Conservation (phyloP, 2,329 filamentous ascomycete species). For the Pseudocercospora fuligena region DNA sequence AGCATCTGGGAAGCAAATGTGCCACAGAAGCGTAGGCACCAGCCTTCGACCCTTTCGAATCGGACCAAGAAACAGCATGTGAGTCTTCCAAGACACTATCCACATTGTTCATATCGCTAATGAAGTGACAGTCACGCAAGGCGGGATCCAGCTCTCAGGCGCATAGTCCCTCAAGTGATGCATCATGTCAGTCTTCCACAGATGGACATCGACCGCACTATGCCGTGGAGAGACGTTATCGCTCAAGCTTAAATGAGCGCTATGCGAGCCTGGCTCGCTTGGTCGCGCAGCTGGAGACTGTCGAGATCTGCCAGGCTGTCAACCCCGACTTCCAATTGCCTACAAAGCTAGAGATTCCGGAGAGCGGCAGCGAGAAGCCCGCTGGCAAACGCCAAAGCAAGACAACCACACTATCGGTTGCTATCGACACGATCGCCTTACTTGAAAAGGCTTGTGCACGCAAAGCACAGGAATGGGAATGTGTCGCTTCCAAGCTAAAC, state of each 20-base stretch:
- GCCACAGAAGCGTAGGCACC: slow-evolving; percentile 19
- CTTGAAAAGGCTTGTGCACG: slow-evolving; percentile 22
- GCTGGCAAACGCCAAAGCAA: slow-evolving; percentile 28
- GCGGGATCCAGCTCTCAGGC: not conserved
- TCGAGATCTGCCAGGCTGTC: slow-evolving; percentile 25
- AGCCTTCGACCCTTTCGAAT: not conserved
- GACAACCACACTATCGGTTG: slow-evolving; percentile 28
- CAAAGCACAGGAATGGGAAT: slow-evolving; percentile 21
- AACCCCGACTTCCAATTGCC: slow-evolving; percentile 25
- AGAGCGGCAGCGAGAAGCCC: slow-evolving; percentile 19
- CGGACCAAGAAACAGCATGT: slow-evolving; percentile 11
- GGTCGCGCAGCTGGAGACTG: slow-evolving; percentile 23
- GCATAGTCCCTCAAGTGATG: slow-evolving; percentile 1
- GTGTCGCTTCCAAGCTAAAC: not conserved
- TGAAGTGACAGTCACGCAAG: not conserved
- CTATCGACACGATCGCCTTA: slow-evolving; percentile 25
- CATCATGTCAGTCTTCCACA: not conserved
- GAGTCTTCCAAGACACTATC: not conserved
- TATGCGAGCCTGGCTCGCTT: slow-evolving; percentile 27
- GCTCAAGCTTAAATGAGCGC: slow-evolving; percentile 26
- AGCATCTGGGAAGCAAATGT: not conserved
- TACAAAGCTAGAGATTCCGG: slow-evolving; percentile 23
- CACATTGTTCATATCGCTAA: not conserved
- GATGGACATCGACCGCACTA: slow-evolving; percentile 43
- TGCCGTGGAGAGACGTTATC: slow-evolving; percentile 41